Percentiles rank a stretch among this genome's conserved stretches.
phyloP scores from a whole-genome alignment of 73 alveolate genomes.

The Stentor coeruleus region DNA sequence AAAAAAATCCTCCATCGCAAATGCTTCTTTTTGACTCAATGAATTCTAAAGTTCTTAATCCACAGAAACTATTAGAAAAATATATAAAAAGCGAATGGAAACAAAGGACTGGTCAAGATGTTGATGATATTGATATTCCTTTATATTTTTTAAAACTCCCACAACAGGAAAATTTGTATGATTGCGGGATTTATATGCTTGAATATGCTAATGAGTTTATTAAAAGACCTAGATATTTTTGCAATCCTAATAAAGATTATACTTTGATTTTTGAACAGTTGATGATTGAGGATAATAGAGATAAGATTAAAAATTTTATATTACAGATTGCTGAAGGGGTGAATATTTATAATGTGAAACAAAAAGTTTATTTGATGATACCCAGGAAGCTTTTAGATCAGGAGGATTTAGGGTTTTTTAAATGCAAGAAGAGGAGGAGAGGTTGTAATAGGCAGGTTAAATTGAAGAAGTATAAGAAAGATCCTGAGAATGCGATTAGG shows the following conservation, averaged over 20 bases:
- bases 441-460: too few relatives aligned
- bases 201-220: not conserved
- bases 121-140: not conserved
- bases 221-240: not conserved
- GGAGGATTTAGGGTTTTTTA: too few relatives aligned
- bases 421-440: too few relatives aligned
- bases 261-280: too few relatives aligned
- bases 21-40: conserved; percentile 13
- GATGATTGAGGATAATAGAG: too few relatives aligned
- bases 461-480: too few relatives aligned
- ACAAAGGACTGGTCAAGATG: not conserved
- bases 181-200: conserved; percentile 3
- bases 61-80: not conserved
- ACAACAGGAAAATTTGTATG: conserved; percentile 2
- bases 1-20: not conserved
- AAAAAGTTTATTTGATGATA: too few relatives aligned
- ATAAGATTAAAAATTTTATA: too few relatives aligned
- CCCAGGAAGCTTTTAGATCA: too few relatives aligned
- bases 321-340: too few relatives aligned
- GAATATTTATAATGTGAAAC: too few relatives aligned
- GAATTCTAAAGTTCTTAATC: not conserved
- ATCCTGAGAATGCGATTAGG: too few relatives aligned
- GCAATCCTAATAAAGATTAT: not conserved
- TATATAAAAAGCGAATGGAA: not conserved
- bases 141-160: not conserved